These are phyloP conservation scores for Euphorbia tirucalli DNA, from an alignment of 345 rosid species.

Conservation along the genomic window DNA sequence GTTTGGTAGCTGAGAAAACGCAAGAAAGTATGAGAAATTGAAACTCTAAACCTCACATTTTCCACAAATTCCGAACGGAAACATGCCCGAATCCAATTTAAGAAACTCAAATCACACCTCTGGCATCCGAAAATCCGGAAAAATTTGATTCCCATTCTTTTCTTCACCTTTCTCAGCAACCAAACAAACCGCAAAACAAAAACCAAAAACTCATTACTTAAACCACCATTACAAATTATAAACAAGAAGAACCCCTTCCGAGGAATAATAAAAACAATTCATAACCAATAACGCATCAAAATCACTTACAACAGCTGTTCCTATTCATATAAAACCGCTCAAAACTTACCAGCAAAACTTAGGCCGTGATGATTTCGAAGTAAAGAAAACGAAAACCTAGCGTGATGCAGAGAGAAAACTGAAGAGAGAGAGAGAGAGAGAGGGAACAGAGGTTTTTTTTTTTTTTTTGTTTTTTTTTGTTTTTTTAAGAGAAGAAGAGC, in stretches of 20 bases:
- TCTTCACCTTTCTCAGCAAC: constrained; percentile 24
- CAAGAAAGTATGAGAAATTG: background rate
- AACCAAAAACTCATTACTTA: constrained; percentile 3
- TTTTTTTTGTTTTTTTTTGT: too few species aligned
- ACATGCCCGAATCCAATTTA: background rate
- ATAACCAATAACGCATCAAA: background rate
- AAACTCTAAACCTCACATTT: constrained; percentile 21
- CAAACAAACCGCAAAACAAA: constrained; percentile 23
- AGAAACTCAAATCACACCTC: background rate
- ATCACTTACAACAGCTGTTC: background rate
- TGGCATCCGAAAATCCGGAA: background rate
- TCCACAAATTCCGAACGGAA: constrained; percentile 5
- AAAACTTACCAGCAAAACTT: constrained; percentile 40
- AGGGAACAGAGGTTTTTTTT: background rate
- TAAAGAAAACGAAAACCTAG: constrained; percentile 44
- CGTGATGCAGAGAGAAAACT: background rate
- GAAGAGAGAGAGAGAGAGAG: background rate
- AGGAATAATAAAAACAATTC: background rate
- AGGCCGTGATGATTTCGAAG: constrained; percentile 38
- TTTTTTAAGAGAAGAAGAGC: constrained; percentile 13
- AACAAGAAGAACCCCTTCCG: background rate
- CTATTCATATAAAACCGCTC: background rate
- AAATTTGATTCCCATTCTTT: constrained; percentile 20
- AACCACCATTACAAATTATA: background rate
- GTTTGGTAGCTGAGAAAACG: constrained; percentile 22